A percentile compares a stretch with the other conserved stretches of the same genome.
phyloP scores from a whole-genome alignment of 2,329 filamentous ascomycete species.

The Cercospora berteroae region DNA sequence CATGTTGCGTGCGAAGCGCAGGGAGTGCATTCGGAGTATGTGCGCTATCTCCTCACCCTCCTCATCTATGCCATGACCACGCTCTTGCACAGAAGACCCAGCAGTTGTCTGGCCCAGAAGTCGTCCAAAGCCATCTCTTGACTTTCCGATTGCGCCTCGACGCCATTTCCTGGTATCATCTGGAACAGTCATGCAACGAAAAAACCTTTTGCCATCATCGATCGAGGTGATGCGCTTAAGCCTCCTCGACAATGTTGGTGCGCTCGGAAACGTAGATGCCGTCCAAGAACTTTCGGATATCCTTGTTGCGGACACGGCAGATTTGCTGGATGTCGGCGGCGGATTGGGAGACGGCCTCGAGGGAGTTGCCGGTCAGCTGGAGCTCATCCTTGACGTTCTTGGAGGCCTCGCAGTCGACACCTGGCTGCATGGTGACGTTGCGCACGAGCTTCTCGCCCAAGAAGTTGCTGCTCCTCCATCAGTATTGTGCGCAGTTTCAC shows the following conservation, averaged over 20 bases:
- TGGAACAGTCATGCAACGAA: conserved; percentile 4
- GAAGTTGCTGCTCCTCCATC: conserved; percentile 71
- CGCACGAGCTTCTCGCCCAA: conserved; percentile 99
- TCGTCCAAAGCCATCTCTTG: background rate
- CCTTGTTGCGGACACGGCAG: conserved; percentile 99
- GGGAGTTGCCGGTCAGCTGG: conserved; percentile 84
- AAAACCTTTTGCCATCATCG: conserved; percentile 4
- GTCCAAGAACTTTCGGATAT: conserved; percentile 99
- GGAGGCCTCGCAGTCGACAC: conserved; percentile 87
- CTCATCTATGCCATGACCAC: background rate
- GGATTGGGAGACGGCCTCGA: conserved; percentile 96
- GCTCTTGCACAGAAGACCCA: conserved; percentile 1
- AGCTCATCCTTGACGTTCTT: conserved; percentile 98
- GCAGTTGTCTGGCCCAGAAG: background rate
- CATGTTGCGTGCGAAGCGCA: background rate
- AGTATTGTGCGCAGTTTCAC: conserved; percentile 16
- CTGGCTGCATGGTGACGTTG: conserved; percentile 80
- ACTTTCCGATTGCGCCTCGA: conserved; percentile 7
- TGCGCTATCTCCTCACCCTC: conserved; percentile 7
- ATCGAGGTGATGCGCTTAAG: background rate
- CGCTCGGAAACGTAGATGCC: conserved; percentile 99
- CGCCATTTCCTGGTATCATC: conserved; percentile 15
- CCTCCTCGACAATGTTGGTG: conserved; percentile 69
- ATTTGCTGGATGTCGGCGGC: conserved; percentile 99
- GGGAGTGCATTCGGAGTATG: conserved; percentile 7